Conservation (phyloP, 2,329 filamentous ascomycete genomes). For the Fusarium anguioides region DNA sequence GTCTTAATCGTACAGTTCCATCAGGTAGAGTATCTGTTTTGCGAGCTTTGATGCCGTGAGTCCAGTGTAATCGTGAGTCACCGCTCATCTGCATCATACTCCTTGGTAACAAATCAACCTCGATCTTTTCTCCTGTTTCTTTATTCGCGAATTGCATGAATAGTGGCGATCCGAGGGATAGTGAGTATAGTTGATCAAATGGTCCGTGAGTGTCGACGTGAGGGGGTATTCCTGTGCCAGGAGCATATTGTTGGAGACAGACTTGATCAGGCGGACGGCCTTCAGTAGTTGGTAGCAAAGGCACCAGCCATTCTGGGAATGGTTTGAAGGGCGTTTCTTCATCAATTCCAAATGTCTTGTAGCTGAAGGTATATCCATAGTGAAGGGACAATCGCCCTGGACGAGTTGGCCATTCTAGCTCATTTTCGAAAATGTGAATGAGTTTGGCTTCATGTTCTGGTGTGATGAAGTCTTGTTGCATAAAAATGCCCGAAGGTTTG, state of each 20-base stretch:
- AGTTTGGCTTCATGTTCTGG: slow-evolving; percentile 58
- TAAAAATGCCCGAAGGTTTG: slow-evolving; percentile 53
- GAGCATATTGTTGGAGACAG: slow-evolving; percentile 70
- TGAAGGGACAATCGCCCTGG: slow-evolving; percentile 62
- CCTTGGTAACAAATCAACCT: slow-evolving; percentile 60
- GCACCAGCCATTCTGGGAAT: slow-evolving; percentile 63
- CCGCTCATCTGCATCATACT: slow-evolving; percentile 64
- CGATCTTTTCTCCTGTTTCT: slow-evolving; percentile 45
- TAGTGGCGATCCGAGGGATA: slow-evolving; percentile 56
- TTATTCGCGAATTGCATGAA: slow-evolving; percentile 58
- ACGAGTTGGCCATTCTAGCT: slow-evolving; percentile 59
- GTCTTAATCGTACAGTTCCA: slow-evolving; percentile 56
- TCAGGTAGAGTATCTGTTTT: slow-evolving; percentile 62
- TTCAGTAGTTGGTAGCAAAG: slow-evolving; percentile 59
- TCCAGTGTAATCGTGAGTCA: slow-evolving; percentile 64
- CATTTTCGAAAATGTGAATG: slow-evolving; percentile 55
- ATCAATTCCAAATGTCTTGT: slow-evolving; percentile 68
- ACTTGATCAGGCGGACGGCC: slow-evolving; percentile 64
- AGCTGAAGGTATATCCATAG: slow-evolving; percentile 68
- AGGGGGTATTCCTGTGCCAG: slow-evolving; percentile 69
- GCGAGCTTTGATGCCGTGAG: slow-evolving; percentile 64
- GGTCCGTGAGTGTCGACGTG: slow-evolving; percentile 68
- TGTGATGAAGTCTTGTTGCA: slow-evolving; percentile 61
- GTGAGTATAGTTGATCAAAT: slow-evolving; percentile 58
- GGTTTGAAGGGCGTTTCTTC: slow-evolving; percentile 59